Evolutionary conservation across 225 moss, liverwort and hornwort genomes (phyloP), one percentile per base, ranked within the genome.

Genomic region (Climacium dendroides): DNA sequence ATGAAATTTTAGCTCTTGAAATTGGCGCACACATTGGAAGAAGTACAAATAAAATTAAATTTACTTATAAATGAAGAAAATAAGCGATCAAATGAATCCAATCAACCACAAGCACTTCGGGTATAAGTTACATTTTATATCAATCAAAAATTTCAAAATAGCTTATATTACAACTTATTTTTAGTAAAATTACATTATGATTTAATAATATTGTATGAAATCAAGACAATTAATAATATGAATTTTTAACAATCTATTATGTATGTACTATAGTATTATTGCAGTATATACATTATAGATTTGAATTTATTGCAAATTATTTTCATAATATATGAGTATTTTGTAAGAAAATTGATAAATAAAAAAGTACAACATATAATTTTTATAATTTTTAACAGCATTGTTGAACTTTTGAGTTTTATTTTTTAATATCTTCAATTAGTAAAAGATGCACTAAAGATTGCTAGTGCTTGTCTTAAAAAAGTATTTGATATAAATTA

Each of bases 171-270:
- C 0, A 60, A 20, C 0, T 14, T 30, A 4, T 3, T 58, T 26
- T 34, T 39, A 14, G 1, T 9, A 0, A 8, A 35, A 16, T n/a
- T 16, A 25, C 0, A 15, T 8, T n/a, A 25, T 8, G 2, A 19
- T 59, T 29, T 41, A 11, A 41, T 13, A 79, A 7, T 13, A 19
- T 41, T 58, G 0, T 45, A 45, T 30, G 1, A 76, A 52, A 76
- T 53, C 5, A 75, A 34, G 0, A 23, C 10, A 0, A 0, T n/a
- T 15, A 4, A 7, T 48, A 5, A n/a, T n/a, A 24, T 3, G 3
- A 24, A 22, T 35, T 22, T 19, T 7, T 1, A 15, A 54, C 22
- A 24, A 24, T 52, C 5, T 75, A 13, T 12, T 12, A 8, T 35
- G 2, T 4, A 53, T 8, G 0, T 14, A 7, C 1, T 5, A 3